These are phyloP conservation scores for Trichoderma sp. DNA, from an alignment of 2,329 filamentous ascomycete species.

Conservation along the genomic window DNA sequence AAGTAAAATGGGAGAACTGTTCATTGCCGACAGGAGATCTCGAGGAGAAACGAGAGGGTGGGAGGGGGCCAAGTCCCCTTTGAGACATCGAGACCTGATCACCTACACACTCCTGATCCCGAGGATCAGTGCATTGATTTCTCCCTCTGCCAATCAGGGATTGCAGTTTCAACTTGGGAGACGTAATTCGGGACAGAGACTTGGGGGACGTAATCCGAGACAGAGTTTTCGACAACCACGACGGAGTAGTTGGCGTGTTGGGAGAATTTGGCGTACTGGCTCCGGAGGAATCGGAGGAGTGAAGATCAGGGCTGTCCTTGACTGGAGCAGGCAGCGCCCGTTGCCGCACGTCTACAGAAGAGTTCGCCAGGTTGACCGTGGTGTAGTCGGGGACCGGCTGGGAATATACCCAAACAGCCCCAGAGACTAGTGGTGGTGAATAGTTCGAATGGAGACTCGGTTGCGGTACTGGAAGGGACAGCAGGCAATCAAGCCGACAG, in stretches of 20 bases:
- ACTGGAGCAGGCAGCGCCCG: constrained; percentile 34
- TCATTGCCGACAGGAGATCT: constrained; percentile 45
- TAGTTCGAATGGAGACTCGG: constrained; percentile 5
- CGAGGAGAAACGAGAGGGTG: constrained; percentile 54
- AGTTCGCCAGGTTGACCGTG: constrained; percentile 38
- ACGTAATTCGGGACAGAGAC: constrained; percentile 12
- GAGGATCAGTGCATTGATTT: constrained; percentile 60
- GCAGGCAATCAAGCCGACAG: background rate
- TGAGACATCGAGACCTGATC: constrained; percentile 66
- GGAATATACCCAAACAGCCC: constrained; percentile 41
- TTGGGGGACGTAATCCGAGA: constrained; percentile 29
- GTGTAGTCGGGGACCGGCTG: constrained; percentile 34
- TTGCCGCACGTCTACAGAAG: constrained; percentile 37
- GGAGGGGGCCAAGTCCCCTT: constrained; percentile 57
- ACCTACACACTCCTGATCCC: constrained; percentile 53
- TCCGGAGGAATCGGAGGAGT: constrained; percentile 36
- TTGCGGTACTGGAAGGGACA: background rate
- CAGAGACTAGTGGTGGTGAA: background rate
- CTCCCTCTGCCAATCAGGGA: constrained; percentile 28
- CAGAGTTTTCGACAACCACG: constrained; percentile 32
- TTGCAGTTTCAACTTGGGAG: constrained; percentile 20
- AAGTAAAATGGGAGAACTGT: constrained; percentile 28
- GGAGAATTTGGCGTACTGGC: constrained; percentile 39
- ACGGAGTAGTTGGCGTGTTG: constrained; percentile 38
- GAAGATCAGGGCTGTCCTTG: constrained; percentile 36